A percentile compares a stretch with the other conserved stretches of the same genome.
Conservation (phyloP, 2,329 filamentous ascomycete species). For the Emergomyces pasteurianus region DNA sequence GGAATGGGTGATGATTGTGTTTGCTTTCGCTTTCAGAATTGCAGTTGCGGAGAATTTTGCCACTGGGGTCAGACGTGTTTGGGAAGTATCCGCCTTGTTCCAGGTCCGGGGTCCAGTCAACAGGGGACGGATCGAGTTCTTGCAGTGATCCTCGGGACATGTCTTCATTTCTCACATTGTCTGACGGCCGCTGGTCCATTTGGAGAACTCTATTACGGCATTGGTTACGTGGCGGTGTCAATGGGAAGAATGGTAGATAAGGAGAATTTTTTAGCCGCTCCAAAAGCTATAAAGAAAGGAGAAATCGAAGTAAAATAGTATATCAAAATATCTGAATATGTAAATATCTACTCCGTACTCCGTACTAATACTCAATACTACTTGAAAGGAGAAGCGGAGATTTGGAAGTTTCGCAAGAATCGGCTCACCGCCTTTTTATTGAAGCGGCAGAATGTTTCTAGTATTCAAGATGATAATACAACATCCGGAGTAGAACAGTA, state of each 20-base stretch:
- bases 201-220: too few species aligned
- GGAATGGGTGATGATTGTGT: not conserved
- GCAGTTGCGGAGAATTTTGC: not conserved
- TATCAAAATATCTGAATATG: not conserved
- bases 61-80: not conserved
- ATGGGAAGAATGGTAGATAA: not conserved
- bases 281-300: not conserved
- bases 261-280: not conserved
- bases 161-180: not conserved
- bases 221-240: not conserved
- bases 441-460: not conserved
- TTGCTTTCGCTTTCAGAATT: constrained; percentile 9
- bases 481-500: too few species aligned
- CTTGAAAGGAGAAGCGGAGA: too few species aligned
- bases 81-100: constrained; percentile 41
- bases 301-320: not conserved
- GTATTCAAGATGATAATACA: too few species aligned
- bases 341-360: too few species aligned
- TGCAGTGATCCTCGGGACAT: constrained; percentile 38
- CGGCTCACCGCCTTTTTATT: not conserved
- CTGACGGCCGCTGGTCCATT: not conserved
- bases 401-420: too few species aligned
- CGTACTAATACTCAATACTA: too few species aligned
- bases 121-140: constrained; percentile 71
- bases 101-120: constrained; percentile 39